Percentiles rank a stretch among this genome's conserved stretches.
Conservation (phyloP, 805 yeast genomes). For the Helenozyma baotianmanensis region DNA sequence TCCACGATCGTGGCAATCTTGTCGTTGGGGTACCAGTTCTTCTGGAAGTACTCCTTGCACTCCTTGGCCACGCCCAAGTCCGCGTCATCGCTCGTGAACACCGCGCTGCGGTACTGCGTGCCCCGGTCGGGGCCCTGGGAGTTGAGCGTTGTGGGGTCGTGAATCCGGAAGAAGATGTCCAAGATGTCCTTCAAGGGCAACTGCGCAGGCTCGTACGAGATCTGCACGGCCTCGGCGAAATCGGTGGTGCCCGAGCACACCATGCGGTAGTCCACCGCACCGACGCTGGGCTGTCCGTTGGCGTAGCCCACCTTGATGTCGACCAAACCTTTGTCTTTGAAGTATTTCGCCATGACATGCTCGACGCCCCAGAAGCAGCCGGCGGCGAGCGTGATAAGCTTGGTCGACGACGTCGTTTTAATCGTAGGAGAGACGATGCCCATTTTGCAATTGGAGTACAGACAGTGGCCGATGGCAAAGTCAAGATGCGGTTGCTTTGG, state of each 20-base stretch:
- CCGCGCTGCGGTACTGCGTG: constrained; percentile 83
- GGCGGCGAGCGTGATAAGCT: constrained; percentile 43
- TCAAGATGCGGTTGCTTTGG: too few species aligned
- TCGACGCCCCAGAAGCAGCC: constrained; percentile 92
- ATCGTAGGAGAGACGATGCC: constrained; percentile 30
- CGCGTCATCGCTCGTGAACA: constrained; percentile 57
- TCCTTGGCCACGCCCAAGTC: constrained; percentile 44
- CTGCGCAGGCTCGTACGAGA: constrained; percentile 71
- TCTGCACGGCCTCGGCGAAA: constrained; percentile 77
- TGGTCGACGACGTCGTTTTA: constrained; percentile 29
- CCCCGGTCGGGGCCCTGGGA: constrained; percentile 88
- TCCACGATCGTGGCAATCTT: constrained; percentile 66
- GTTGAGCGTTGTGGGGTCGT: constrained; percentile 86
- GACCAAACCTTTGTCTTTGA: constrained; percentile 56
- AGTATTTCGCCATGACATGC: constrained; percentile 70
- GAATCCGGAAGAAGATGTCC: constrained; percentile 85
- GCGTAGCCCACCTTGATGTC: constrained; percentile 89
- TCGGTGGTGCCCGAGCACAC: constrained; percentile 79
- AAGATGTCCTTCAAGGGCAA: constrained; percentile 58
- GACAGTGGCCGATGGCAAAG: too few species aligned
- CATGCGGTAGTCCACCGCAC: constrained; percentile 46
- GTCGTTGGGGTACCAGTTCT: constrained; percentile 69
- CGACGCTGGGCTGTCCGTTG: constrained; percentile 63
- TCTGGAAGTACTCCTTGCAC: constrained; percentile 54
- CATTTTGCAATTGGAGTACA: constrained; percentile 2